Evolutionary conservation across 805 yeast genomes (phyloP).

Genomic region (Cyberlindnera sargentensis): DNA sequence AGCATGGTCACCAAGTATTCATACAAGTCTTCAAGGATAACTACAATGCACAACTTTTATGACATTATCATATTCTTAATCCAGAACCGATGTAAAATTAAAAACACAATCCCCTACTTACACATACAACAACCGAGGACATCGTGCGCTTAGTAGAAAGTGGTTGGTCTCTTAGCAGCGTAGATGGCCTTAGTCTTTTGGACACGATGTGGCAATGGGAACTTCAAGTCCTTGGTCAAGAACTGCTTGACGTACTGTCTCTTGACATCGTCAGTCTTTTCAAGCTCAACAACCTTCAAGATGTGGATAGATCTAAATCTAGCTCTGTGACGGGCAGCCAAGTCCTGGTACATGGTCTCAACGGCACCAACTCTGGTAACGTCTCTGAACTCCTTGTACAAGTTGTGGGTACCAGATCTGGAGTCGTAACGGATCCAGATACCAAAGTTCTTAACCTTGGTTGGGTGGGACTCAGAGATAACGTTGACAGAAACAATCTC

Average conservation of each 20-base stretch:
- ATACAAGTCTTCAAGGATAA: too few species aligned
- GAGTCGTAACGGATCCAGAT: conserved; percentile 99
- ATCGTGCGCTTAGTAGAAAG: conserved; percentile 67
- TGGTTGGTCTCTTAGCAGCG: conserved; percentile 91
- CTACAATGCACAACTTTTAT: too few species aligned
- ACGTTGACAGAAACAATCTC: conserved; percentile 92
- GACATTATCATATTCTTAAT: conserved; percentile 5
- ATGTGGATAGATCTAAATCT: conserved; percentile 99
- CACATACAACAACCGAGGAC: conserved; percentile 1
- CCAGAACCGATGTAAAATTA: conserved; percentile 7
- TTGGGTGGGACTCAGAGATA: conserved; percentile 93
- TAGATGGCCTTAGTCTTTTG: conserved; percentile 82
- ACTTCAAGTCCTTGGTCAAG: conserved; percentile 89
- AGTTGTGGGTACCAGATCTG: conserved; percentile 99
- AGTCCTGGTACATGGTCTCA: conserved; percentile 97
- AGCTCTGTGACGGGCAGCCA: conserved; percentile 99
- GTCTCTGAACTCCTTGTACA: conserved; percentile 99
- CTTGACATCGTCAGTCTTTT: conserved; percentile 96
- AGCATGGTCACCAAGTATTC: too few species aligned
- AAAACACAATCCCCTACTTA: conserved; percentile 6
- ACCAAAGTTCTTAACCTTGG: conserved; percentile 99
- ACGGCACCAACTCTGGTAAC: conserved; percentile 99
- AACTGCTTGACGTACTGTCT: conserved; percentile 98
- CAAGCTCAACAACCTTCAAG: conserved; percentile 98
- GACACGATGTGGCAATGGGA: conserved; percentile 99